Base-by-base conservation (phyloP, 176 grass and related monocot genomes). In the Oryza glumipatula region DNA sequence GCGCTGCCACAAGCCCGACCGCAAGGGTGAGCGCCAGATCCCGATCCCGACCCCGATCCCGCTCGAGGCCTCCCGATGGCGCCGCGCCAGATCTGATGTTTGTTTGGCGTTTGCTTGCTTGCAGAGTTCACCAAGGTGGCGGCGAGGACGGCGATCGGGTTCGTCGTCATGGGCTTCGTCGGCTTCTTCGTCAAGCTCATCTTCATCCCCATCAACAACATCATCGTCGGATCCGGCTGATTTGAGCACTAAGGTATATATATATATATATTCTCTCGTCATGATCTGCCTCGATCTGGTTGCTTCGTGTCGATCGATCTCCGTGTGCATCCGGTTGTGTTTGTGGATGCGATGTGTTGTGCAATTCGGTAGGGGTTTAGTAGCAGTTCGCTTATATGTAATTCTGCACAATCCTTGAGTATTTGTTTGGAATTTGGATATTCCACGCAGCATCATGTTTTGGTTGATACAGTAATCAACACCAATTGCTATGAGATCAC, bases 181-280 rank as follows among this genome's bases (percentile, higher is more conserved):
- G 94, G 94, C 9, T 97, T 97, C 87, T 97, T 97, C 51, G 94
- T 97, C 79, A 97, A 97, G 89, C 91, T 97, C 71, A 92, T 97
- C 82, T 97, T 97, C 83, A 97, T 97, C 83, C 92, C 92, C 44
- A 97, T 97, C 94, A 97, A 97, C 91, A 97, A 97, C 83, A 97
- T 97, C 82, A 97, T 97, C 86, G 92, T 97, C 38, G 92, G 94
- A 10, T 97, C 94, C 6, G 89, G 92, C 77, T 97, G 85, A 90
- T 86, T 16, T 36, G 11, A 9, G 47, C 11, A 22, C 11, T 9
- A 38, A 85, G 92, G 94, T 90, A 32, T 28, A 28, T 28, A 28
- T 28, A 28, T 28, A 28, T 28, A 36, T 36, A 70, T 45, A 24
- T n/a, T 24, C 15, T 58, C n/a, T 44, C 17, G 49, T 52, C 36